phyloP scores from a whole-genome alignment of 1,284 basidiomycete species.

The Ustilago shanxiensis region DNA sequence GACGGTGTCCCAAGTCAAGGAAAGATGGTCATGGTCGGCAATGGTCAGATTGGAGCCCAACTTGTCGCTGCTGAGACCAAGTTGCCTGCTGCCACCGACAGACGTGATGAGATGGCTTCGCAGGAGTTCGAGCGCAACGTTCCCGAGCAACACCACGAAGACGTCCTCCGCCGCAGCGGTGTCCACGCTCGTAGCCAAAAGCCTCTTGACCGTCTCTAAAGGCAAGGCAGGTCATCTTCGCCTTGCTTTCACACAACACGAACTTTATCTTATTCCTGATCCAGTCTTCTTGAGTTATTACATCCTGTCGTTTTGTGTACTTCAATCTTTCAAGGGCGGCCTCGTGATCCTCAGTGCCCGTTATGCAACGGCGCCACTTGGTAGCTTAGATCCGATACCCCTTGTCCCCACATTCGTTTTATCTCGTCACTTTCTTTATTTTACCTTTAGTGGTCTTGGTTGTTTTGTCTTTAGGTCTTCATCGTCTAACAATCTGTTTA shows the following conservation, averaged over 20 bases:
- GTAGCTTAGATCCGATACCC: slow-evolving; percentile 25
- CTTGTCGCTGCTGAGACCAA: slow-evolving; percentile 29
- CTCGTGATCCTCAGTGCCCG: slow-evolving; percentile 26
- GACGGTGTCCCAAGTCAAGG: slow-evolving; percentile 64
- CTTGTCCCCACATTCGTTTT: not conserved
- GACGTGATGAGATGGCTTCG: slow-evolving; percentile 14
- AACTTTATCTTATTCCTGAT: too few species aligned
- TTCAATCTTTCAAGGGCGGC: not conserved
- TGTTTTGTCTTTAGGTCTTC: not conserved
- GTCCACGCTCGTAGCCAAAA: slow-evolving; percentile 42
- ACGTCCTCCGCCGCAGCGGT: slow-evolving; percentile 29
- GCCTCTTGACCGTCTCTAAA: slow-evolving; percentile 32
- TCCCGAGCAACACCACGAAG: slow-evolving; percentile 9
- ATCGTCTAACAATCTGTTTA: not conserved
- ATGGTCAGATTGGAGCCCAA: slow-evolving; percentile 57
- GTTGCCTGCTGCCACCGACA: slow-evolving; percentile 19
- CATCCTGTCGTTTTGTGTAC: not conserved
- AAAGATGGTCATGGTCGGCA: slow-evolving; percentile 66
- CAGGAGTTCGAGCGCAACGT: slow-evolving; percentile 13
- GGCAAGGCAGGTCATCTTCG: not conserved
- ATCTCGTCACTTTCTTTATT: not conserved
- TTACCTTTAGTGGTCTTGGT: not conserved
- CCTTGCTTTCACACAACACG: too few species aligned
- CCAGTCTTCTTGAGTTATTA: not conserved
- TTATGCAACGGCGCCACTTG: slow-evolving; percentile 7